Percentiles rank a stretch among this genome's conserved stretches.
These are phyloP conservation scores for Lycium ferocissimum DNA, from an alignment of 257 asterid species.

Conservation along the genomic window DNA sequence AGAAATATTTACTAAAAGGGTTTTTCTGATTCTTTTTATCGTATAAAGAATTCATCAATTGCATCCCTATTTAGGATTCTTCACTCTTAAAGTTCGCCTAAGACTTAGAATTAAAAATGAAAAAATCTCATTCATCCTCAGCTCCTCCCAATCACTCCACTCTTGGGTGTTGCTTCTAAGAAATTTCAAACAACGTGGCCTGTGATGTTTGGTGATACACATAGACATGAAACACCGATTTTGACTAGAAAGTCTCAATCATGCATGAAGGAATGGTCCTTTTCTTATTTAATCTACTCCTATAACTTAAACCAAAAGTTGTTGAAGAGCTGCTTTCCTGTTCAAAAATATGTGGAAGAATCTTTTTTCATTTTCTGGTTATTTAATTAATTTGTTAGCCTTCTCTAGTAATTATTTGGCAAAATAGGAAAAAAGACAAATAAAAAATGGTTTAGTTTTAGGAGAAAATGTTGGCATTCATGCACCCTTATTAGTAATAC, in stretches of 20 bases:
- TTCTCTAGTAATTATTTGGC: not conserved
- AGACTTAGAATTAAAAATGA: no score
- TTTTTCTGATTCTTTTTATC: no score
- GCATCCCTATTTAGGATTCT: no score
- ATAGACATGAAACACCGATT: constrained; percentile 39
- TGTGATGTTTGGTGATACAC: not conserved
- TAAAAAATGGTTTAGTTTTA: not conserved
- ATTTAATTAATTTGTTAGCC: not conserved
- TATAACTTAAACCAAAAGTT: constrained; percentile 24
- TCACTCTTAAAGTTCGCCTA: no score
- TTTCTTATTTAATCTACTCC: not conserved
- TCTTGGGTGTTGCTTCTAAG: no score
- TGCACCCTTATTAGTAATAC: not conserved
- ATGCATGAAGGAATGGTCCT: constrained; percentile 28
- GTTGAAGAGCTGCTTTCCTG: constrained; percentile 26
- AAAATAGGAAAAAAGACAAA: not conserved
- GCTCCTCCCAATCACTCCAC: no score
- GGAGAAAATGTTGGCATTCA: not conserved
- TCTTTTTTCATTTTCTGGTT: constrained; percentile 17
- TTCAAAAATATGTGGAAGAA: constrained; percentile 34
- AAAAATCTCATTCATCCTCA: no score
- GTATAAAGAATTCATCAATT: no score
- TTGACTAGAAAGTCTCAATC: constrained; percentile 46
- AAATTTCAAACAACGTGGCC: constrained; percentile 53
- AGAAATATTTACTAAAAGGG: no score